phyloP scores from a whole-genome alignment of 371 early-diverging fungal species.

The Mucor ambiguus region DNA sequence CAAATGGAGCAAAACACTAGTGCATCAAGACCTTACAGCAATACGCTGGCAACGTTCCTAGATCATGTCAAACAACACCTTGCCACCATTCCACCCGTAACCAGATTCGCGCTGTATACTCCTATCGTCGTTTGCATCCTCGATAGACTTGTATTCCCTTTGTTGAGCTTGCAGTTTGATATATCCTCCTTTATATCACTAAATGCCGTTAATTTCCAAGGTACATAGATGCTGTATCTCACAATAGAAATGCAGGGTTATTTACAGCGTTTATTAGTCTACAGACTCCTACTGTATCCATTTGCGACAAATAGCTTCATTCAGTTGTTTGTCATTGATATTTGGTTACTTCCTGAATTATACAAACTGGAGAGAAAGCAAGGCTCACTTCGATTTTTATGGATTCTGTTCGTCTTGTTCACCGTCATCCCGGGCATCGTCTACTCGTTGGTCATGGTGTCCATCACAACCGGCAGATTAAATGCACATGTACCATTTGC shows the following conservation, averaged over 20 bases:
- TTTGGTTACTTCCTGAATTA: conserved; percentile 25
- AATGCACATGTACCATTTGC: not conserved
- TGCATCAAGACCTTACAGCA: not conserved
- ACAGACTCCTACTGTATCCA: conserved; percentile 24
- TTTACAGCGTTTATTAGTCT: conserved; percentile 2
- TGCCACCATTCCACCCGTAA: conserved; percentile 21
- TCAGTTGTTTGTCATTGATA: conserved; percentile 6
- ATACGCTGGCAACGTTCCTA: conserved; percentile 8
- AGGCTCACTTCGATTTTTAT: conserved; percentile 20
- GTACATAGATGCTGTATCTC: not conserved
- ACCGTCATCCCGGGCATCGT: conserved; percentile 24
- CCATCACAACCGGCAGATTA: not conserved
- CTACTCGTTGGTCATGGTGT: not conserved
- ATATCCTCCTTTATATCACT: not conserved
- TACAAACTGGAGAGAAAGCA: conserved; percentile 19
- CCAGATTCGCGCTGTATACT: conserved; percentile 9
- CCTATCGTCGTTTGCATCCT: conserved; percentile 12
- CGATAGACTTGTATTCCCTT: conserved; percentile 9
- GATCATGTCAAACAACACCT: conserved; percentile 26
- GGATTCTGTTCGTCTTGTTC: conserved; percentile 12
- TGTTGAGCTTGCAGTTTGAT: conserved; percentile 6
- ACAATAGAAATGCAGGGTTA: not conserved
- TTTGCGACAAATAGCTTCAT: conserved; percentile 17
- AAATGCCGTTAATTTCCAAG: not conserved
- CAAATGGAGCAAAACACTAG: not conserved